These are phyloP conservation scores for Helianthus annuus DNA, from an alignment of 129 eudicot species.

Conservation along the genomic window HanXRQr2.0-SUNRISE NC_035441.2:16412387-16412886, in stretches of 20 bases:
- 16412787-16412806: too few relatives aligned
- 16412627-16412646: neutral
- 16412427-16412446: neutral
- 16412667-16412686: neutral
- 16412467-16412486: neutral
- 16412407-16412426: neutral
- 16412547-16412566: neutral
- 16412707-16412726: too few relatives aligned
- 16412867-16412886: too few relatives aligned
- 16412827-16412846: too few relatives aligned
- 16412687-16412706: too few relatives aligned
- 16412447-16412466: neutral
- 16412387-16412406: neutral
- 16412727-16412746: too few relatives aligned
- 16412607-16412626: neutral
- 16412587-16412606: neutral
- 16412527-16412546: neutral
- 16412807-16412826: too few relatives aligned
- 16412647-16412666: neutral
- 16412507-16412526: neutral
- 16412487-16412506: neutral
- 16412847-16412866: too few relatives aligned
- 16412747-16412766: too few relatives aligned
- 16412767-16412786: too few relatives aligned
- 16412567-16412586: neutral